A percentile compares a stretch with the other conserved stretches of the same genome.
phyloP scores from a whole-genome alignment of 2,329 filamentous ascomycete species.

The Penicillium glabrum region DNA sequence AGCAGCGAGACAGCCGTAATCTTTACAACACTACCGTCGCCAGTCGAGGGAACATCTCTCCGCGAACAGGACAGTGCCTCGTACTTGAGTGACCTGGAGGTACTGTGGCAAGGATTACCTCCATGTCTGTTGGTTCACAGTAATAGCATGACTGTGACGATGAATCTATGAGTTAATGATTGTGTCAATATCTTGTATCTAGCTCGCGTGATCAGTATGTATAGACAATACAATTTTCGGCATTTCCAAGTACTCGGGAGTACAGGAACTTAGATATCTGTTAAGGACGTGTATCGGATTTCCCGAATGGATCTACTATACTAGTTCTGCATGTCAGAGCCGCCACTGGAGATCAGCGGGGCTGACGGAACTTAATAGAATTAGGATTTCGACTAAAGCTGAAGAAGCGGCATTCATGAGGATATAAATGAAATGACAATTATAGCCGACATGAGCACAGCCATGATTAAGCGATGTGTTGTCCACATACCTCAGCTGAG shows the following conservation, averaged over 20 bases:
- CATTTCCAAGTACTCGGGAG: neutral
- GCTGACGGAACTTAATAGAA: neutral
- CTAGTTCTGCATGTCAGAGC: slow-evolving; percentile 7
- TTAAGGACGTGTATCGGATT: neutral
- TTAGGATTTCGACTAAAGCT: neutral
- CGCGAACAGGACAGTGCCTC: slow-evolving; percentile 69
- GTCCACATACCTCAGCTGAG: neutral
- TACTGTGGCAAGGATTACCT: slow-evolving; percentile 73
- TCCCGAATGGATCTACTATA: neutral
- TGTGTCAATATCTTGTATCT: slow-evolving; percentile 2
- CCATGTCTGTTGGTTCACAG: slow-evolving; percentile 78
- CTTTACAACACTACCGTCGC: slow-evolving; percentile 81
- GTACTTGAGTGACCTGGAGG: slow-evolving; percentile 76
- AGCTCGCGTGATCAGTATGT: neutral
- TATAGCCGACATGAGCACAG: neutral
- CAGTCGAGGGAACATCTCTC: slow-evolving; percentile 70
- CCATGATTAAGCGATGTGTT: neutral
- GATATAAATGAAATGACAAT: neutral
- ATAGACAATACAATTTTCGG: neutral
- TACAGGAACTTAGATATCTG: neutral
- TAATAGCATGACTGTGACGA: slow-evolving; percentile 83
- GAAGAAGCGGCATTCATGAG: neutral
- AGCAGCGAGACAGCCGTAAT: slow-evolving; percentile 72
- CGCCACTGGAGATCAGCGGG: slow-evolving; percentile 14
- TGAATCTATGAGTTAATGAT: slow-evolving; percentile 37